Conservation (phyloP, 164 flowering plant genomes). For the Nelumbo lutea region DNA sequence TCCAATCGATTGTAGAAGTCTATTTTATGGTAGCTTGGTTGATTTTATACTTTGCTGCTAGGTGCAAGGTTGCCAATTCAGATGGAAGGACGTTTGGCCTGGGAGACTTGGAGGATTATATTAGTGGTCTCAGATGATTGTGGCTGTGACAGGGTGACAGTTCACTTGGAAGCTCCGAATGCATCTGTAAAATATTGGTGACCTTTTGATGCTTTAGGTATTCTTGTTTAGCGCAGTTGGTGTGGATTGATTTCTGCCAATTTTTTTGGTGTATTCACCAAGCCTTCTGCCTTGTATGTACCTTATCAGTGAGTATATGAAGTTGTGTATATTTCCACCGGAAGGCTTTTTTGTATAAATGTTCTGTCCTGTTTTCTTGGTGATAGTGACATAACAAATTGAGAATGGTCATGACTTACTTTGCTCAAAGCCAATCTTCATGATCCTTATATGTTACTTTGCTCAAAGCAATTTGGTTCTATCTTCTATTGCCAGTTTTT, state of each 20-base stretch:
- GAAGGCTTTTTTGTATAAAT: background rate
- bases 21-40: slow-evolving; percentile 94
- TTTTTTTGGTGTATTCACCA: slow-evolving; percentile 23
- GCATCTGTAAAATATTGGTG: slow-evolving; percentile 28
- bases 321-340: background rate
- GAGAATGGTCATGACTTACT: background rate
- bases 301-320: background rate
- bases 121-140: slow-evolving; percentile 58
- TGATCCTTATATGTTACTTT: no score
- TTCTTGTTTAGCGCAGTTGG: slow-evolving; percentile 16
- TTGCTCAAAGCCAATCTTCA: no score
- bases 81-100: slow-evolving; percentile 66
- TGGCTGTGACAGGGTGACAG: slow-evolving; percentile 3
- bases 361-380: background rate
- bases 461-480: no score
- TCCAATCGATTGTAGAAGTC: slow-evolving; percentile 73
- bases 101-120: slow-evolving; percentile 67
- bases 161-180: slow-evolving; percentile 21
- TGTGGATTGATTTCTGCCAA: background rate
- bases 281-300: background rate
- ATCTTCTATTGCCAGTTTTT: no score
- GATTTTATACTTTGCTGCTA: slow-evolving; percentile 67
- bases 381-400: background rate
- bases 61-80: slow-evolving; percentile 54
- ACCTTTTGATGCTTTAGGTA: slow-evolving; percentile 26